These are phyloP conservation scores for Magnaporthiopsis rhizophila DNA, from an alignment of 2,329 filamentous ascomycete species.

Conservation along the genomic window DNA sequence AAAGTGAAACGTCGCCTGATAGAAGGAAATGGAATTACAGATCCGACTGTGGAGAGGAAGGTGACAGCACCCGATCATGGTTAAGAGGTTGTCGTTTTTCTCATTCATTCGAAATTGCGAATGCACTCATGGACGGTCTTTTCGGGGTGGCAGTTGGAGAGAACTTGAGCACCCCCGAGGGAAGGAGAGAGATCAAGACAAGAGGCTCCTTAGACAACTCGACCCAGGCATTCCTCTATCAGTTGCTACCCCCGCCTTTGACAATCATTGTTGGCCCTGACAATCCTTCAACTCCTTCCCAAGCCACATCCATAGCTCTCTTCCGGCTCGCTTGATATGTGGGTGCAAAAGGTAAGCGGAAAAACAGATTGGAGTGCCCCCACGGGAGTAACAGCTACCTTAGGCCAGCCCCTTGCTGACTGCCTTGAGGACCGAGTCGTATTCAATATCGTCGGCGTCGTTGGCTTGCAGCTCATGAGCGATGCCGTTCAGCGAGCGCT, in stretches of 20 bases:
- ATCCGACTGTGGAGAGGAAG: background rate
- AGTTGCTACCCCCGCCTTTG: background rate
- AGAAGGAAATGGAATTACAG: background rate
- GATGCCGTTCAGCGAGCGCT: conserved; percentile 68
- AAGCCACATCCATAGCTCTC: background rate
- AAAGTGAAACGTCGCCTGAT: background rate
- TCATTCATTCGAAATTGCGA: background rate
- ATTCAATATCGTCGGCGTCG: conserved; percentile 75
- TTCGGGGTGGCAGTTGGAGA: background rate
- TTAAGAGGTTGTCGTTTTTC: background rate
- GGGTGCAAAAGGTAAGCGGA: background rate
- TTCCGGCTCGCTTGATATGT: background rate
- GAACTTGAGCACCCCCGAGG: background rate
- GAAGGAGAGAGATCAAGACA: background rate
- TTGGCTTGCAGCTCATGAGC: conserved; percentile 76
- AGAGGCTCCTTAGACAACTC: background rate
- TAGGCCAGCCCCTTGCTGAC: conserved; percentile 55
- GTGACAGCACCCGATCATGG: background rate
- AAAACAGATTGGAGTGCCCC: background rate
- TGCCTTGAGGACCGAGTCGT: conserved; percentile 58
- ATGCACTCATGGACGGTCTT: background rate
- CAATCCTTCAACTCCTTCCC: background rate
- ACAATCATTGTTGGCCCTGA: background rate
- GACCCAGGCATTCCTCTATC: background rate
- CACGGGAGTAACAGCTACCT: background rate